These are phyloP conservation scores for Camillea tinctor DNA, from an alignment of 2,329 filamentous ascomycete genomes.

Conservation along the genomic window DNA sequence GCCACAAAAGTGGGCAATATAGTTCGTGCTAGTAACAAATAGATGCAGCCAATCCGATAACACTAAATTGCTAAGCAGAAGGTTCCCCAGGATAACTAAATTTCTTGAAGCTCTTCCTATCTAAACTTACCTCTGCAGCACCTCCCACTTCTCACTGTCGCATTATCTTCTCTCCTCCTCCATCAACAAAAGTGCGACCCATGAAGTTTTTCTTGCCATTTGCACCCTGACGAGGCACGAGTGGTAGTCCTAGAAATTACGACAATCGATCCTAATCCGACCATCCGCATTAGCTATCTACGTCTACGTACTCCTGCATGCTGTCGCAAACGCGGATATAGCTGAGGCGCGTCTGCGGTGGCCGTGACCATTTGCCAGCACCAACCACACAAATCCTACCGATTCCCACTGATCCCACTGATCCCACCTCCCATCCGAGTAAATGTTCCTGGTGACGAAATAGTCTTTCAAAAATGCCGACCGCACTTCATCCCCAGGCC, in stretches of 20 bases:
- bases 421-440: conserved; percentile 6
- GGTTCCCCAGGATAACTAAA: background rate
- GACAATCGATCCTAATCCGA: background rate
- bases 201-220: no score
- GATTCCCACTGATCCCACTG: conserved; percentile 1
- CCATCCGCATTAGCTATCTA: background rate
- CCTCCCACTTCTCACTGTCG: background rate
- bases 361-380: conserved; percentile 10
- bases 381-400: background rate
- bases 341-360: conserved; percentile 13
- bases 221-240: background rate
- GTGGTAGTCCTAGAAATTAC: background rate
- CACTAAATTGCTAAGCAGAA: no score
- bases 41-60: background rate
- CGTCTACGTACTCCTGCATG: conserved; percentile 1
- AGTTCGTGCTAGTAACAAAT: background rate
- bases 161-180: background rate
- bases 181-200: background rate
- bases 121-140: background rate
- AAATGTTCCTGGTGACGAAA: background rate
- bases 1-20: no score
- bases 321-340: conserved; percentile 2
- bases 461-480: conserved; percentile 63
- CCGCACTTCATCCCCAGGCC: conserved; percentile 72
- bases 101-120: background rate